Evolutionary conservation across 345 rosid genomes (phyloP), one percentile per base, ranked within the genome.

Genomic region (Syzygium jambos): DNA sequence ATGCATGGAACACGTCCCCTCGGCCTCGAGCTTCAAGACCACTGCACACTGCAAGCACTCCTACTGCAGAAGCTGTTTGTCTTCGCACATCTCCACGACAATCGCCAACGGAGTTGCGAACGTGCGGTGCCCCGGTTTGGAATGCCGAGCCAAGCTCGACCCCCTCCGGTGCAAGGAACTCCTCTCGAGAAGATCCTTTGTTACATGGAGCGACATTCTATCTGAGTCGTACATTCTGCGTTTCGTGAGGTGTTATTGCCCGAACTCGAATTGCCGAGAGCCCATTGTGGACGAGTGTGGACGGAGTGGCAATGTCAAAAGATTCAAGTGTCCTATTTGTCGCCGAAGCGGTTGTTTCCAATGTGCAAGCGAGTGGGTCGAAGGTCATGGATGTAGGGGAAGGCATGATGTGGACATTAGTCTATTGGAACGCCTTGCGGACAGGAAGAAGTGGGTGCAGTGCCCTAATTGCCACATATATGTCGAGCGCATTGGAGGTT

Each of bases 401-500:
- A 63, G 41, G 41, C 77, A 2, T 14, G 41, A 65, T 6, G 78
- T 8, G 78, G 78, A 34, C 22, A 41, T 65, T 15, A 7, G 15
- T 30, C 78, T 65, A 65, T 15, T 65, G 41, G 22, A 30, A 65
- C 22, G 22, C 30, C 78, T 65, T 15, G 78, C 78, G 78, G 0
- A 65, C 17, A 15, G 3, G 11, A 1, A 65, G 41, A 65, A 2
- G 22, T 65, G 78, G 41, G 1, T 10, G 41, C 78, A 1, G 21
- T 65, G 78, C 78, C 78, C 78, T 9, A 65, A 2, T 65, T 65
- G 77, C 38, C 5, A 0, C 21, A 63, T 14, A 2, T 63, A 63
- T 4, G 38, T 63, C 34, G 77, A 63, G 77, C 38, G 38, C 38
- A 0, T 0, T 1, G 11, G 1, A 3, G 41, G 77, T 63, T 63